A percentile compares a stretch with the other conserved stretches of the same genome.
Evolutionary conservation across 2,329 filamentous ascomycete genomes (phyloP).

Genomic region (Fusarium tupiense): DNA sequence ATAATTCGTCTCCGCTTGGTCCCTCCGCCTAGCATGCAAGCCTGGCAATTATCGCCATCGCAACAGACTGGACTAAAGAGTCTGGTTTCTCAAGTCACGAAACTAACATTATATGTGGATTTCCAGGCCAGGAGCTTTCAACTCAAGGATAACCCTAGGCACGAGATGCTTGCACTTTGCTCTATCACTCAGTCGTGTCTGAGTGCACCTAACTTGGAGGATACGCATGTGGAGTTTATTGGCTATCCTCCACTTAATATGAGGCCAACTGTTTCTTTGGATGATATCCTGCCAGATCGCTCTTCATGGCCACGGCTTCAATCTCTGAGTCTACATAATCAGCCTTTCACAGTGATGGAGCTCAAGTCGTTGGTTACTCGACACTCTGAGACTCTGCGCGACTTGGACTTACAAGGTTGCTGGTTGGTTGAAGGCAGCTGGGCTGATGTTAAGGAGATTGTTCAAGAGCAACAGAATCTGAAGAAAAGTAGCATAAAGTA

Average conservation of each 20-base stretch:
- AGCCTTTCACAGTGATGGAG: background rate
- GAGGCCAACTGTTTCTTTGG: background rate
- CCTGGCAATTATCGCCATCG: background rate
- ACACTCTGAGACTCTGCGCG: background rate
- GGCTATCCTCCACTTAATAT: background rate
- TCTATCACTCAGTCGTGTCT: background rate
- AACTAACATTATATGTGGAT: background rate
- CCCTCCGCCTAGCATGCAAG: background rate
- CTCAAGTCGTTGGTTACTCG: background rate
- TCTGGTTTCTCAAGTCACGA: background rate
- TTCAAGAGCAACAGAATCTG: background rate
- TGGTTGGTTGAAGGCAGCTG: background rate
- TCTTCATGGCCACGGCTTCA: background rate
- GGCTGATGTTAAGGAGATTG: background rate
- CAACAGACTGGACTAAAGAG: background rate
- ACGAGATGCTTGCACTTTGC: background rate
- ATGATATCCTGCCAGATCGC: background rate
- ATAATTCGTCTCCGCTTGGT: background rate
- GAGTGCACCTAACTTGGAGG: background rate
- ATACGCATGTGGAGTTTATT: background rate
- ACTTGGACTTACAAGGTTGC: background rate
- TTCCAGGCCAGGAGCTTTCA: background rate
- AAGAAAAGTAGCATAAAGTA: background rate
- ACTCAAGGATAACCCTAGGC: background rate
- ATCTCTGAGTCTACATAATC: background rate